phyloP scores from a whole-genome alignment of 2,329 filamentous ascomycete species.

The Meredithiella fracta region DNA sequence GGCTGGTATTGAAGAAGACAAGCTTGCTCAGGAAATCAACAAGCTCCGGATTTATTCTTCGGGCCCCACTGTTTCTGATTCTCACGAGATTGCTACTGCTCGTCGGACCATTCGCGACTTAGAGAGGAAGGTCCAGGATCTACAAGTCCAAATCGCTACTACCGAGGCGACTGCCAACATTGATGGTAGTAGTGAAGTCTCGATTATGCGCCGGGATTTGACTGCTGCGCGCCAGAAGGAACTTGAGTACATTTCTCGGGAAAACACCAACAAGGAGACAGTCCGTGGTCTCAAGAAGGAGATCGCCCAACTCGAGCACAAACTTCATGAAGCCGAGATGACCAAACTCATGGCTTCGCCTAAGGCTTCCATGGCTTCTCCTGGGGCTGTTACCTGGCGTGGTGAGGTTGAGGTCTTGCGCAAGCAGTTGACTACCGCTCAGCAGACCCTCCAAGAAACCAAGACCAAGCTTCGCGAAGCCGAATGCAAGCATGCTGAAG shows the following conservation, averaged over 20 bases:
- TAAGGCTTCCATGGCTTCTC: constrained; percentile 19
- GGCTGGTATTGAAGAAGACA: constrained; percentile 48
- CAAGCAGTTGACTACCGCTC: constrained; percentile 42
- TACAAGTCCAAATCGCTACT: constrained; percentile 29
- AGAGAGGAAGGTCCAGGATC: constrained; percentile 43
- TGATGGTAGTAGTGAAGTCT: constrained; percentile 37
- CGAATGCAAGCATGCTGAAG: constrained; percentile 28
- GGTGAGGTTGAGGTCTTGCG: constrained; percentile 43
- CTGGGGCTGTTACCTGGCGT: constrained; percentile 33
- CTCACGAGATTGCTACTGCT: constrained; percentile 38
- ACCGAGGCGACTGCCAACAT: constrained; percentile 21
- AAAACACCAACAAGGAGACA: constrained; percentile 43
- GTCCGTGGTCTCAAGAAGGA: constrained; percentile 48
- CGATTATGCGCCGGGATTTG: constrained; percentile 45
- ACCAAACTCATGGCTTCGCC: constrained; percentile 23
- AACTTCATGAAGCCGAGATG: constrained; percentile 47
- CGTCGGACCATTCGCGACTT: constrained; percentile 48
- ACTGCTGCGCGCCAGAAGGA: constrained; percentile 50
- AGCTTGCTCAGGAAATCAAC: constrained; percentile 37
- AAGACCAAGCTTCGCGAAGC: constrained; percentile 33
- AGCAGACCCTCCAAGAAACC: constrained; percentile 41
- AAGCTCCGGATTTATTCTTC: constrained; percentile 31
- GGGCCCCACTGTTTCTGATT: constrained; percentile 31
- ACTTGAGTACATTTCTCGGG: constrained; percentile 46
- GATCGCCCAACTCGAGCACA: constrained; percentile 49